Evolutionary conservation across 2,329 filamentous ascomycete species (phyloP), one percentile per base, ranked within the genome.

Genomic region (Exophiala dermatitidis): DNA sequence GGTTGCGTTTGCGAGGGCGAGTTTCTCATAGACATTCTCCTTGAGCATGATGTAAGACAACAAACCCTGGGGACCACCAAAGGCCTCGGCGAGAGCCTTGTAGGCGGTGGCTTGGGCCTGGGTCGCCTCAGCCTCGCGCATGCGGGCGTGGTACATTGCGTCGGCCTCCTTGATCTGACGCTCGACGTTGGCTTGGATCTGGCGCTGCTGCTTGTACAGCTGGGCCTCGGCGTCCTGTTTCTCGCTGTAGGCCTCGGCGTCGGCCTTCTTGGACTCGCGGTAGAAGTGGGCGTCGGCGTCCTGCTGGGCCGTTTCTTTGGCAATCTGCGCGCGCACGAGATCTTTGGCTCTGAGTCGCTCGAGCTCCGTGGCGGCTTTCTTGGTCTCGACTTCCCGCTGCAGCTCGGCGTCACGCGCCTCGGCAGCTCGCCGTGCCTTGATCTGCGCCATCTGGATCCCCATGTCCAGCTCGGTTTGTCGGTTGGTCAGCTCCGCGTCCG

Each of bases 41-140:
- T 90, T 84, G 66, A 95, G 82, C 89, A 94, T 94, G 71, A 91
- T 79, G 75, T 86, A 91, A 68, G 90, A 85, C 63, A 94, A 75
- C 53, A 95, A 76, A 31, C 86, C 86, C 34, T 83, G 78, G 1
- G 89, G 86, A 0, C 89, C 88, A 55, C 88, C 88, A 43, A 94
- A 82, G 0, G 87, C 87, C 1, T 77, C 70, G 2, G 84, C 77
- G 65, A 94, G 77, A 63, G 84, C 81, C 59, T 75, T 77, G 69
- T 93, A 94, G n/a, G 86, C 88, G 51, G 84, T 82, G 1, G 88
- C 87, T 81, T 90, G 88, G 63, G 87, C 86, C 0, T 74, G 69
- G 34, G 91, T 73, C 72, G 85, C 89, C 64, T 90, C 85, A 1
- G 88, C 88, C 67, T 91, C 85, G 62, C 83, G 83, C 65, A 88